Base-by-base conservation (phyloP, 2,329 filamentous ascomycete genomes). In the Diaporthe ilicicola region DNA sequence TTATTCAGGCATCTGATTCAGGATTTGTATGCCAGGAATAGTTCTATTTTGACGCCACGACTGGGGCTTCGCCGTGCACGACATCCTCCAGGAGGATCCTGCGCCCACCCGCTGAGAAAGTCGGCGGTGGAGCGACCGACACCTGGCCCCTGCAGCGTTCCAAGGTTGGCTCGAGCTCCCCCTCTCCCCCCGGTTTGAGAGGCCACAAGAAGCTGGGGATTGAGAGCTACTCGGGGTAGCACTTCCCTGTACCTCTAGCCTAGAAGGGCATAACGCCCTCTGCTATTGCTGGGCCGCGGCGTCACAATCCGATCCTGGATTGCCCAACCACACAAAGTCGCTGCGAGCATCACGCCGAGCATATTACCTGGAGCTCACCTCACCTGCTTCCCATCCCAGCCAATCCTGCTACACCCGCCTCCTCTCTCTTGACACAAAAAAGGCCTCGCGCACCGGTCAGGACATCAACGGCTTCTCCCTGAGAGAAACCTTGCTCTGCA, bases 21-120 rank as follows among this genome's bases (percentile, higher is more conserved):
- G 59, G 59, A 64, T 64, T 50, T 50, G 70, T 64, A 65, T 55
- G 70, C 69, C 64, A 65, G 65, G 70, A 71, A 64, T 32, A 69
- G 0, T 68, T 55, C 46, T 54, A 69, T 71, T 69, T 71, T 34
- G 51, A 69, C 29, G 44, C 5, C 55, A 39, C 55, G 55, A 32
- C 44, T 24, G 62, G 65, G 44, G 48, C 51, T 70, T 53, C 67
- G 55, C 46, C 10, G 53, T 15, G 37, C 37, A 39, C 37, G 37
- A 39, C 37, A 39, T 39, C 37, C 7, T 42, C 12, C 53, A 44
- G 44, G 22, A 48, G 37, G 56, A 71, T 71, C 54, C 39, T 67
- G 62, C 50, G 34, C 29, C 37, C 17, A 48, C 51, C 42, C 19
- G 13, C 44, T 50, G 27, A 37, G 42, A 62, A 48, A 39, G 32